Conservation (phyloP, 2,329 filamentous ascomycete genomes). For the Diaporthe nobilis region DNA sequence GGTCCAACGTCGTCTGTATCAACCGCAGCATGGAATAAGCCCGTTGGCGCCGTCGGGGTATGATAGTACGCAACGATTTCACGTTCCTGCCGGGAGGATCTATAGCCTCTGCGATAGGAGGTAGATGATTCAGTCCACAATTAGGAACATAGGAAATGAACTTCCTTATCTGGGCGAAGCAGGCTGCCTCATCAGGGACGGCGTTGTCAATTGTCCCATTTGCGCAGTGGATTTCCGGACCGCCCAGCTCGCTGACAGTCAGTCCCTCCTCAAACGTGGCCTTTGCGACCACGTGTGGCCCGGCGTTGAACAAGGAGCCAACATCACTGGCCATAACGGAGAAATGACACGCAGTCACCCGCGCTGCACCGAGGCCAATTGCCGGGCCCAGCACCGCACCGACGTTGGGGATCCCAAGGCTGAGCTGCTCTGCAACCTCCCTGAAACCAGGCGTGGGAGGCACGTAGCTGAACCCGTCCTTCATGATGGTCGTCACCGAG, state of each 20-base stretch:
- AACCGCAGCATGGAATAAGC: conserved; percentile 73
- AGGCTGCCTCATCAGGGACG: conserved; percentile 71
- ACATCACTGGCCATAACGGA: conserved; percentile 76
- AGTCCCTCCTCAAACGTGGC: conserved; percentile 76
- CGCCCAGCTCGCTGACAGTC: conserved; percentile 70
- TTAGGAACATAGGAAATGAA: conserved; percentile 72
- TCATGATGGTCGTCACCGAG: conserved; percentile 71
- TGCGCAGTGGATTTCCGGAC: conserved; percentile 72
- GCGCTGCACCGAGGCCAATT: conserved; percentile 73
- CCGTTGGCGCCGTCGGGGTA: conserved; percentile 69
- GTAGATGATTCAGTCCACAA: conserved; percentile 65
- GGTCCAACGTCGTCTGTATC: conserved; percentile 70
- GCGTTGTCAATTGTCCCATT: conserved; percentile 78
- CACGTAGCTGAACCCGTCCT: conserved; percentile 70
- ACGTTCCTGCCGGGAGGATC: conserved; percentile 66
- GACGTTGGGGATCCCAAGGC: conserved; percentile 74
- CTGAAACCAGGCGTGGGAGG: conserved; percentile 69
- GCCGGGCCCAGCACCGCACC: conserved; percentile 75
- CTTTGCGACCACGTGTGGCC: conserved; percentile 72
- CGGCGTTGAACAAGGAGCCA: conserved; percentile 74
- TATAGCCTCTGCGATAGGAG: conserved; percentile 60
- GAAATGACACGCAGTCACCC: conserved; percentile 74
- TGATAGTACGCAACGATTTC: conserved; percentile 65
- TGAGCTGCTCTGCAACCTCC: conserved; percentile 69
- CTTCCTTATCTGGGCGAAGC: conserved; percentile 71